A percentile compares a stretch with the other conserved stretches of the same genome.
These are phyloP conservation scores for Ceratonia siliqua DNA, from an alignment of 306 rosid genomes.

Conservation along the genomic window DNA sequence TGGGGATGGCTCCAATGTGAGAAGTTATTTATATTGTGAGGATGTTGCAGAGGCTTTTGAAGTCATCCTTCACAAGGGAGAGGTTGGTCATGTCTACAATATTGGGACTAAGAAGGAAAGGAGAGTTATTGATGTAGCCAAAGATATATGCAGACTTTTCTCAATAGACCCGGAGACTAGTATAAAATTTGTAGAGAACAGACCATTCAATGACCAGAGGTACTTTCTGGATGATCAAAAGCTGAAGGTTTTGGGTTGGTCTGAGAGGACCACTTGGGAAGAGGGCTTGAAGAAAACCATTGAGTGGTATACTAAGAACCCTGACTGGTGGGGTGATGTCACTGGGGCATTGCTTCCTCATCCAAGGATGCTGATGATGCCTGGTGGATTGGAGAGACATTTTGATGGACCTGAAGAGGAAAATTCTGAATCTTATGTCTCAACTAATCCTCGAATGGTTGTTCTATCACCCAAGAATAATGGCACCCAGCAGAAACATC, in stretches of 20 bases:
- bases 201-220: conserved; percentile 90
- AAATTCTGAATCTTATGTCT: conserved; percentile 47
- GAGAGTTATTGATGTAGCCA: conserved; percentile 89
- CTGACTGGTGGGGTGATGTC: conserved; percentile 96
- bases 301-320: conserved; percentile 81
- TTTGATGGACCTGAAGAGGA: conserved; percentile 66
- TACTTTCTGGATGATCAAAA: conserved; percentile 87
- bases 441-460: conserved; percentile 68
- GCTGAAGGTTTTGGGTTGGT: conserved; percentile 81
- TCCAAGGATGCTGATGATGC: conserved; percentile 93
- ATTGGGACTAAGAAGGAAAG: conserved; percentile 85
- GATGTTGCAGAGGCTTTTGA: conserved; percentile 97
- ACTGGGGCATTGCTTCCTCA: conserved; percentile 94
- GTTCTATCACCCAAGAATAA: conserved; percentile 64
- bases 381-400: conserved; percentile 79
- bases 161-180: conserved; percentile 55
- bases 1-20: conserved; percentile 91
- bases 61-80: conserved; percentile 88
- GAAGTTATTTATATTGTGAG: conserved; percentile 87
- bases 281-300: conserved; percentile 94
- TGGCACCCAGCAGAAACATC: conserved; percentile 48
- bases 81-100: conserved; percentile 93
- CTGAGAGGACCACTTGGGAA: conserved; percentile 78
- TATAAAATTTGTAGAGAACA: conserved; percentile 86
- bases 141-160: conserved; percentile 77